Conservation (phyloP, 345 rosid species). For the Zanthoxylum bungeanum region DNA sequence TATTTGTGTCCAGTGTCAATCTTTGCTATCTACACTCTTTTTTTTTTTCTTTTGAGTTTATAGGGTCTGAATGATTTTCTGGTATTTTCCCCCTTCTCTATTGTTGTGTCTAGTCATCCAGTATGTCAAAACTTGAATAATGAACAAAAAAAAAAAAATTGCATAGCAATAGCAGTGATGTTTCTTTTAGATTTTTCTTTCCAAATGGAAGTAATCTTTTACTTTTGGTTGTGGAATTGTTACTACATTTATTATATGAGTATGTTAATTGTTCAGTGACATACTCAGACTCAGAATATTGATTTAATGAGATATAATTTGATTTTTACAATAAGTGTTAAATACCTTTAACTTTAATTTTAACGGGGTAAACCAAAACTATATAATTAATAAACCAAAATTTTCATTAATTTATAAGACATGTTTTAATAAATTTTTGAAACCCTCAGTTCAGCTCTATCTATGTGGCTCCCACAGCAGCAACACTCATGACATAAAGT, state of each 20-base stretch:
- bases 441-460: too few relatives aligned
- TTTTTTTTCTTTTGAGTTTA: constrained; percentile 6
- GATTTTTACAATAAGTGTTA: too few relatives aligned
- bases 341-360: too few relatives aligned
- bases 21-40: constrained; percentile 15
- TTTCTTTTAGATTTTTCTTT: constrained; percentile 12
- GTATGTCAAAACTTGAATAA: constrained; percentile 25
- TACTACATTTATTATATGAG: not conserved
- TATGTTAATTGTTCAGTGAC: too few relatives aligned
- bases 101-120: constrained; percentile 35
- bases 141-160: constrained; percentile 24
- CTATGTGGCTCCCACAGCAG: too few relatives aligned
- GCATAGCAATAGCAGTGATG: constrained; percentile 37
- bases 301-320: too few relatives aligned
- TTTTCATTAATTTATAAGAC: too few relatives aligned
- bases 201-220: constrained; percentile 14
- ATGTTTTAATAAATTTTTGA: too few relatives aligned
- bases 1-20: constrained; percentile 18
- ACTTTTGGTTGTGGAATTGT: constrained; percentile 23
- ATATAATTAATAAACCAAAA: too few relatives aligned
- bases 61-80: constrained; percentile 31
- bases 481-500: constrained; percentile 12
- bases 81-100: not conserved
- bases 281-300: too few relatives aligned
- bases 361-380: too few relatives aligned